These are phyloP conservation scores for Eucalyptus pauciflora DNA, from an alignment of 345 rosid species.

Conservation along the genomic window DNA sequence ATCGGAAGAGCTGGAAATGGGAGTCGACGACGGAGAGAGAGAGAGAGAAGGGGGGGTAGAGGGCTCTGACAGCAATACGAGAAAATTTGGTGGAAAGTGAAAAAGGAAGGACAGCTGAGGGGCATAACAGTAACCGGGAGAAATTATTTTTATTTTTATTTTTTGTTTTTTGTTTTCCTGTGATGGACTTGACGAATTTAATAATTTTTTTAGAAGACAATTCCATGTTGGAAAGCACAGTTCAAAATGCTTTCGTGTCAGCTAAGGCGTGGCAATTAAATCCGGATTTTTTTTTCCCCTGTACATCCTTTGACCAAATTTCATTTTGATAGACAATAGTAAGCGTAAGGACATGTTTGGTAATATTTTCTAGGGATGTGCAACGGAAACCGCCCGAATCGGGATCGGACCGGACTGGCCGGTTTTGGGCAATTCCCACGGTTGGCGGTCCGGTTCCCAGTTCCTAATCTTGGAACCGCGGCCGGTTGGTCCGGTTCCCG, in stretches of 20 bases:
- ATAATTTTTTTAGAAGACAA: not conserved
- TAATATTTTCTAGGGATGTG: too few relatives aligned
- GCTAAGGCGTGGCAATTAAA: not conserved
- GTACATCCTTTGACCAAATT: not conserved
- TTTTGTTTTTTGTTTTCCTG: not conserved
- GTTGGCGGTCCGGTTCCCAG: too few relatives aligned
- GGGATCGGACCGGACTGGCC: too few relatives aligned
- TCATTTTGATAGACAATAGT: not conserved
- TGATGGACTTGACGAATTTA: not conserved
- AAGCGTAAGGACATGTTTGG: accelerated
- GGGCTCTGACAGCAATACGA: not conserved
- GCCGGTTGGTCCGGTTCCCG: too few relatives aligned
- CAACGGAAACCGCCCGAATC: too few relatives aligned
- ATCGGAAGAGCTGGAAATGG: not conserved
- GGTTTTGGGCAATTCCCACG: too few relatives aligned
- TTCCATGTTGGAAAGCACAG: not conserved
- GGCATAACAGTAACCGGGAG: not conserved
- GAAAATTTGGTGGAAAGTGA: conserved; percentile 3
- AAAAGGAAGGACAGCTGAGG: not conserved
- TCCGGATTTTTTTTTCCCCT: not conserved
- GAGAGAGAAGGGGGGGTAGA: not conserved
- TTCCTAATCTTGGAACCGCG: too few relatives aligned
- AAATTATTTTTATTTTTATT: not conserved
- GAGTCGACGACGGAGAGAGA: not conserved
- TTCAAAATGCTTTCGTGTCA: not conserved